These are phyloP conservation scores for Tagetes erecta DNA, from an alignment of 129 eudicot species.

Conservation along the genomic window DNA sequence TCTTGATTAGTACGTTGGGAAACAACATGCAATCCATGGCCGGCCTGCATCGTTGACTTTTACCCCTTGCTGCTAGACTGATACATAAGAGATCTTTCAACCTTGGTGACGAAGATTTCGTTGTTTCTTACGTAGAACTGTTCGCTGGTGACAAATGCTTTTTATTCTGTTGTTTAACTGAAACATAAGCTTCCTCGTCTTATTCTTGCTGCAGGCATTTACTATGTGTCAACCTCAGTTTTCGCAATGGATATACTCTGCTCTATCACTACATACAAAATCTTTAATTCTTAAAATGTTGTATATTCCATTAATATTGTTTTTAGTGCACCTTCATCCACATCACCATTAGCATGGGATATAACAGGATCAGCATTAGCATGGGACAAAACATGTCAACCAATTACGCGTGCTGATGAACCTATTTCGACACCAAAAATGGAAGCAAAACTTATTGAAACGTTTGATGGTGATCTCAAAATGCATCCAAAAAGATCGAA, in stretches of 20 bases:
- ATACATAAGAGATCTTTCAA: slow-evolving; percentile 65
- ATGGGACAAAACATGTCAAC: slow-evolving; percentile 57
- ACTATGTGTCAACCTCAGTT: slow-evolving; percentile 22
- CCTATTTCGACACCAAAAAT: background rate
- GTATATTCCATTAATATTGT: background rate
- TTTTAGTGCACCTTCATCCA: slow-evolving; percentile 44
- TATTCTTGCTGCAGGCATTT: slow-evolving; percentile 5
- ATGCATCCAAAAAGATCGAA: slow-evolving; percentile 31
- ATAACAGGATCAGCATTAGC: slow-evolving; percentile 44
- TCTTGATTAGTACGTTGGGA: no score
- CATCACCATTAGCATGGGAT: slow-evolving; percentile 52
- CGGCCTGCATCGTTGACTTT: no score
- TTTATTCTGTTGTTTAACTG: slow-evolving; percentile 23
- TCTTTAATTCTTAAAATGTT: no score
- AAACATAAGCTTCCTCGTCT: slow-evolving; percentile 22
- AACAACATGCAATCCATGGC: no score
- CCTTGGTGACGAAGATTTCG: slow-evolving; percentile 38
- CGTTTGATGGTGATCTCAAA: slow-evolving; percentile 23
- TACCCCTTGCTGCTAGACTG: slow-evolving; percentile 44
- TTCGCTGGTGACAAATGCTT: slow-evolving; percentile 30
- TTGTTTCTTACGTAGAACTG: slow-evolving; percentile 43
- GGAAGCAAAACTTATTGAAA: slow-evolving; percentile 24
- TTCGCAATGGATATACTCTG: slow-evolving; percentile 4
- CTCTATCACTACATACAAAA: no score
- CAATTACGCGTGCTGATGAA: slow-evolving; percentile 56